phyloP scores from a whole-genome alignment of 192 early-diverging fungal species.

The Podila verticillata region DNA sequence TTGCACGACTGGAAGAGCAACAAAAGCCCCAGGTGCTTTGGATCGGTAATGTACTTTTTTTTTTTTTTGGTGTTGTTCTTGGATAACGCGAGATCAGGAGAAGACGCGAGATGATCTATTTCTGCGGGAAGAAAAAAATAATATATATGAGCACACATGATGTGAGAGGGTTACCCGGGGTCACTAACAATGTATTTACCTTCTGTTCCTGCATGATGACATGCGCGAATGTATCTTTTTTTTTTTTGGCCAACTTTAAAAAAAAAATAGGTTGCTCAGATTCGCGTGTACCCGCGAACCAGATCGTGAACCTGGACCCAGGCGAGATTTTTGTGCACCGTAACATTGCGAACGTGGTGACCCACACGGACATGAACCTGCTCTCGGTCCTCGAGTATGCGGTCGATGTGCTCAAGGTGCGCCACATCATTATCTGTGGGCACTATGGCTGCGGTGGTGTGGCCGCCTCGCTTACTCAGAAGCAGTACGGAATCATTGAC shows the following conservation, averaged over 20 bases:
- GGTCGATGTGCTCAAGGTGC: constrained; percentile 89
- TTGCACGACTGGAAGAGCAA: constrained; percentile 72
- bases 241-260: too few species aligned
- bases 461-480: constrained; percentile 63
- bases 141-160: too few species aligned
- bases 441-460: constrained; percentile 84
- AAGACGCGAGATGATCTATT: too few species aligned
- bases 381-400: constrained; percentile 94
- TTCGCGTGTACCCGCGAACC: constrained; percentile 90
- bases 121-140: too few species aligned
- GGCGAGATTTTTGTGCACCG: constrained; percentile 97
- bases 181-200: too few species aligned
- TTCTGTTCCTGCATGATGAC: too few species aligned
- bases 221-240: too few species aligned
- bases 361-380: constrained; percentile 81
- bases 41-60: constrained; percentile 66
- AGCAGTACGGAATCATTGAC: constrained; percentile 83
- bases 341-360: constrained; percentile 96
- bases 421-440: constrained; percentile 94
- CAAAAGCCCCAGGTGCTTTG: constrained; percentile 90
- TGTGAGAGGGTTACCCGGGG: too few species aligned
- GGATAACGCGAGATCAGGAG: too few species aligned
- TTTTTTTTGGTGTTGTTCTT: background rate
- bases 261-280: constrained; percentile 84
- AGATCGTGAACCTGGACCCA: constrained; percentile 70